A percentile compares a stretch with the other conserved stretches of the same genome.
phyloP scores from a whole-genome alignment of 495 filamentous ascomycete species.

The Aspergillus campestris region DNA sequence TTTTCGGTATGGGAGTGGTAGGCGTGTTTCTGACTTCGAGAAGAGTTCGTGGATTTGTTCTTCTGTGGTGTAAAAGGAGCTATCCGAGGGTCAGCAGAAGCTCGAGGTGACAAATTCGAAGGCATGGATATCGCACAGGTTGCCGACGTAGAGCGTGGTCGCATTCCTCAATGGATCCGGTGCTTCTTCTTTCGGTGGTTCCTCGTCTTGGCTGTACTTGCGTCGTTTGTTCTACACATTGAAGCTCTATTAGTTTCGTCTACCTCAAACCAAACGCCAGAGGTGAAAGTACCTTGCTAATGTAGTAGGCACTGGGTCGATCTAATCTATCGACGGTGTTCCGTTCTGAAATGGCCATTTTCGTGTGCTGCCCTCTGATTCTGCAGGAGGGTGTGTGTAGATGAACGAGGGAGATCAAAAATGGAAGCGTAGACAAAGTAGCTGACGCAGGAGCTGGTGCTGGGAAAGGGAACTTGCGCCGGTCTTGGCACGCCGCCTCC shows the following conservation, averaged over 20 bases:
- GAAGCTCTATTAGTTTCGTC: constrained; percentile 4
- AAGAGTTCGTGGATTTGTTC: constrained; percentile 99
- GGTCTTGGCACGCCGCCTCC: constrained; percentile 3
- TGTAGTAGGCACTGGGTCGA: constrained; percentile 81
- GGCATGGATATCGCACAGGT: constrained; percentile 56
- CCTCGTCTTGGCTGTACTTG: constrained; percentile 49
- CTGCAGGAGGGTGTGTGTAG: neutral
- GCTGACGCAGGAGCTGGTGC: neutral
- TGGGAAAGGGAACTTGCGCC: constrained; percentile 4
- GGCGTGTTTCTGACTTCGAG: constrained; percentile 51
- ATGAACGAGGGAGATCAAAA: neutral
- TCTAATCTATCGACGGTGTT: constrained; percentile 82
- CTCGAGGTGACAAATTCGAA: neutral
- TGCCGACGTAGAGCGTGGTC: constrained; percentile 94
- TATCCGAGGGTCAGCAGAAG: constrained; percentile 34
- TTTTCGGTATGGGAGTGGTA: neutral
- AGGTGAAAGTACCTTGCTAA: constrained; percentile 53
- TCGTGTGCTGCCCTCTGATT: neutral
- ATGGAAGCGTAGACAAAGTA: neutral
- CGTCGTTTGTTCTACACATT: constrained; percentile 56
- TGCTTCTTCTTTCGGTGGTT: constrained; percentile 48
- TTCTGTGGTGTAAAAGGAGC: constrained; percentile 99
- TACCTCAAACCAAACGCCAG: neutral
- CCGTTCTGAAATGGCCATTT: constrained; percentile 7
- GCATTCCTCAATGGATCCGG: constrained; percentile 75